Evolutionary conservation across 1,284 basidiomycete genomes (phyloP).

Genomic region (Leccinum pallidistipes): DNA sequence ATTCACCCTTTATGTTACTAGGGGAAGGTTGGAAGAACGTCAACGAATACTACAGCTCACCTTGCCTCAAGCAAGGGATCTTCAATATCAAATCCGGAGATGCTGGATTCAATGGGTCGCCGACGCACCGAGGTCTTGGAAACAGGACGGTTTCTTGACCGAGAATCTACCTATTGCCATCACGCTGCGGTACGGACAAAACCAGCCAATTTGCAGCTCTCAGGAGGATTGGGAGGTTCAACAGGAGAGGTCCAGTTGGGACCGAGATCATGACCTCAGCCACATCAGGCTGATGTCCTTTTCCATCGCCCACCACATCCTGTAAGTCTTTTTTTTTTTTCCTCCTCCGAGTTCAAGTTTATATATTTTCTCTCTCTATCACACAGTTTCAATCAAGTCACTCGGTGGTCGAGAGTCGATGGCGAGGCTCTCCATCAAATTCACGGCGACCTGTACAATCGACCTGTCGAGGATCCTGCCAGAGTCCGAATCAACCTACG

Average conservation of each 20-base stretch:
- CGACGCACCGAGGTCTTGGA: not conserved
- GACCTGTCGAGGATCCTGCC: no score
- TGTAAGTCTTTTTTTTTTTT: no score
- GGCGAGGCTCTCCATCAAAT: no score
- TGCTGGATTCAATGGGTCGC: not conserved
- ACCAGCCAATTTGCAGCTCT: not conserved
- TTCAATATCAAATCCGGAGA: not conserved
- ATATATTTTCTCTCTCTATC: no score
- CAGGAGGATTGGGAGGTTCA: not conserved
- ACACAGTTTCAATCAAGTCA: no score
- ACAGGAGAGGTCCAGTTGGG: not conserved
- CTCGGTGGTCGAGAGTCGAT: no score
- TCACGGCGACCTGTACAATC: no score
- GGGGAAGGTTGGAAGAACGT: not conserved
- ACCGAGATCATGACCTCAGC: not conserved
- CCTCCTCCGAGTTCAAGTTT: no score
- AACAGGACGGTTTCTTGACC: not conserved
- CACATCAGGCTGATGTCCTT: no score
- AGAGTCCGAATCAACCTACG: no score
- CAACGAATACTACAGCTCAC: not conserved
- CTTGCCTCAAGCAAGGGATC: not conserved
- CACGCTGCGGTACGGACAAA: constrained; percentile 5
- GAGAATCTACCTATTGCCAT: constrained; percentile 3
- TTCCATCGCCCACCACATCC: no score
- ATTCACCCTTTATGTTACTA: no score